These are phyloP conservation scores for Juncus effusus DNA, from an alignment of 176 grass and related monocot species.

Conservation along the genomic window DNA sequence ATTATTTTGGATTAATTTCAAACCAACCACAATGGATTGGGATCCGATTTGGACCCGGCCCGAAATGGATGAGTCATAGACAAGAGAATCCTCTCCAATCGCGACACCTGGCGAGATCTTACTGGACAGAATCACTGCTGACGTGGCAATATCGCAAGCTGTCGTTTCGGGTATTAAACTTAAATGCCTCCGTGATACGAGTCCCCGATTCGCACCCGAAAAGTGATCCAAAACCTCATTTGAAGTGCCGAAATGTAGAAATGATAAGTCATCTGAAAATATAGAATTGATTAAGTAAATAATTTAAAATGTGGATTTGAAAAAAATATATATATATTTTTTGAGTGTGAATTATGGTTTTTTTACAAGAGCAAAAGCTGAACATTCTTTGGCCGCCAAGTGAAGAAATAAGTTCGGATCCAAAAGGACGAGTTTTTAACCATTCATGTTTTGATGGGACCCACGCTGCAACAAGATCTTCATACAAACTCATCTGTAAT, in stretches of 20 bases:
- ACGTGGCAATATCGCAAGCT: constrained; percentile 73
- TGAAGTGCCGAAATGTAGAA: constrained; percentile 97
- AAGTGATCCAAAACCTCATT: constrained; percentile 90
- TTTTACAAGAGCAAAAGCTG: constrained; percentile 86
- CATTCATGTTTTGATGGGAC: constrained; percentile 79
- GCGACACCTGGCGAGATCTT: constrained; percentile 70
- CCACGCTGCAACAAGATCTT: constrained; percentile 87
- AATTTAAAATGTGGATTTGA: constrained; percentile 12
- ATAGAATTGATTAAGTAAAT: constrained; percentile 8
- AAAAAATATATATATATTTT: not conserved
- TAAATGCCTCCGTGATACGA: constrained; percentile 78
- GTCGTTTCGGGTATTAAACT: constrained; percentile 68
- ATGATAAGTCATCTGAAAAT: constrained; percentile 80
- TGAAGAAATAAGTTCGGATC: constrained; percentile 56
- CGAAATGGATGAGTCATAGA: constrained; percentile 85
- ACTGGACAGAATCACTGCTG: constrained; percentile 74
- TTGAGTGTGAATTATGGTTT: constrained; percentile 16
- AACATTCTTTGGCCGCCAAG: constrained; percentile 77
- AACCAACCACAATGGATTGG: constrained; percentile 74
- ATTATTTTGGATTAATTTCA: constrained; percentile 43
- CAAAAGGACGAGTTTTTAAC: constrained; percentile 60
- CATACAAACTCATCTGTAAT: constrained; percentile 92
- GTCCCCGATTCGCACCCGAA: constrained; percentile 54
- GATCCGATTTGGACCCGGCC: constrained; percentile 77
- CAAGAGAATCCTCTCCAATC: constrained; percentile 75